Conservation (phyloP, 2,329 filamentous ascomycete genomes). For the Emericellopsis atlantica region DNA sequence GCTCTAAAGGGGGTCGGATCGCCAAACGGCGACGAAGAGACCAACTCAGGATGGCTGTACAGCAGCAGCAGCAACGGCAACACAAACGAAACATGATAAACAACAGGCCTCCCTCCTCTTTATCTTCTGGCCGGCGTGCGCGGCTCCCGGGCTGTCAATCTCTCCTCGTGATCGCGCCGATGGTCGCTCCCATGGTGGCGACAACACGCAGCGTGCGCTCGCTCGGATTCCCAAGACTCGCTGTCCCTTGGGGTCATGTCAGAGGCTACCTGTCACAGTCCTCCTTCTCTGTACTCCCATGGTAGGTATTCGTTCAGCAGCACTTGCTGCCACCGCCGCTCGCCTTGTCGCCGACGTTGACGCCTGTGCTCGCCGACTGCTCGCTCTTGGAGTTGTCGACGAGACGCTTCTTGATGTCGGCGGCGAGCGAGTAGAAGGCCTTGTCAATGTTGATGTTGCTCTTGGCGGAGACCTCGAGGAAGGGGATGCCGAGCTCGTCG, state of each 20-base stretch:
- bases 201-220: too few species aligned
- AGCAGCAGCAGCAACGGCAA: background rate
- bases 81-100: background rate
- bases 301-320: constrained; percentile 41
- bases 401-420: constrained; percentile 96
- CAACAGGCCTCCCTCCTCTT: background rate
- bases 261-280: too few species aligned
- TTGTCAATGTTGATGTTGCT: constrained; percentile 99
- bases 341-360: constrained; percentile 56
- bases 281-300: too few species aligned
- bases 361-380: constrained; percentile 41
- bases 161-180: too few species aligned
- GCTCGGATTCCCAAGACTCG: too few species aligned
- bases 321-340: constrained; percentile 53
- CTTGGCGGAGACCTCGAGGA: constrained; percentile 97
- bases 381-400: constrained; percentile 83
- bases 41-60: too few species aligned
- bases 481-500: constrained; percentile 92
- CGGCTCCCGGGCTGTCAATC: too few species aligned
- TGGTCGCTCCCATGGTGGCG: too few species aligned
- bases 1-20: constrained; percentile 12
- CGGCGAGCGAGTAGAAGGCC: constrained; percentile 89
- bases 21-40: constrained; percentile 1
- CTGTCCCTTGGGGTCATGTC: too few species aligned
- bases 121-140: too few species aligned